Evolutionary conservation across 139 green algal genomes (phyloP).

Genomic region (Nannochloris sp.): DNA sequence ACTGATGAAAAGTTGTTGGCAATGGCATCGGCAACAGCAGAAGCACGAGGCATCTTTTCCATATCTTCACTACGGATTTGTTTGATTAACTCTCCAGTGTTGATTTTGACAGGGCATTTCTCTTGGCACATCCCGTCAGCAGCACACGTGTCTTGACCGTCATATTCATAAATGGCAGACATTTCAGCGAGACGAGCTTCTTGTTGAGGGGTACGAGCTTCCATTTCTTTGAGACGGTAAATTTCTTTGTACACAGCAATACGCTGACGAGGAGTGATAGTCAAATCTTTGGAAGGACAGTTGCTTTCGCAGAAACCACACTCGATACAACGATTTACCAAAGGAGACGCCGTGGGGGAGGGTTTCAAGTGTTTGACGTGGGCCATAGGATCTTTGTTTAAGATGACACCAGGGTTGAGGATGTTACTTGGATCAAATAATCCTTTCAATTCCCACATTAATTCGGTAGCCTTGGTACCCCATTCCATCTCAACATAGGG

Average conservation of each 20-base stretch:
- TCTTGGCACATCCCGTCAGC: slow-evolving; percentile 92
- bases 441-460: slow-evolving; percentile 98
- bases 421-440: slow-evolving; percentile 89
- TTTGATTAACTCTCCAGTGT: slow-evolving; percentile 89
- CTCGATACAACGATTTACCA: slow-evolving; percentile 94
- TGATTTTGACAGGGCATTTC: slow-evolving; percentile 99
- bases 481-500: slow-evolving; percentile 99
- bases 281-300: slow-evolving; percentile 88
- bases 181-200: slow-evolving; percentile 62
- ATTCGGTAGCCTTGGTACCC: slow-evolving; percentile 81
- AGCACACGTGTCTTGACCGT: slow-evolving; percentile 86
- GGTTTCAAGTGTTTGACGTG: slow-evolving; percentile 90
- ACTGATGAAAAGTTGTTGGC: slow-evolving; percentile 76
- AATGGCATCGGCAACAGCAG: slow-evolving; percentile 22
- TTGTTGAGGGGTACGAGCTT: slow-evolving; percentile 35
- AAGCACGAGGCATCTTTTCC: slow-evolving; percentile 23
- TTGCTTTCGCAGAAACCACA: slow-evolving; percentile 98
- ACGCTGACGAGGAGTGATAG: slow-evolving; percentile 89
- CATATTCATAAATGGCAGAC: slow-evolving; percentile 57
- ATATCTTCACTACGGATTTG: slow-evolving; percentile 56
- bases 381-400: slow-evolving; percentile 70
- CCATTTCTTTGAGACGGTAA: slow-evolving; percentile 51
- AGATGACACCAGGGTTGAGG: slow-evolving; percentile 86
- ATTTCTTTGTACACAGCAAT: slow-evolving; percentile 92
- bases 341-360: slow-evolving; percentile 57